Percentiles rank a stretch among this genome's conserved stretches.
Evolutionary conservation across 2,329 filamentous ascomycete genomes (phyloP).

Genomic region (Pseudogymnoascus sp.): DNA sequence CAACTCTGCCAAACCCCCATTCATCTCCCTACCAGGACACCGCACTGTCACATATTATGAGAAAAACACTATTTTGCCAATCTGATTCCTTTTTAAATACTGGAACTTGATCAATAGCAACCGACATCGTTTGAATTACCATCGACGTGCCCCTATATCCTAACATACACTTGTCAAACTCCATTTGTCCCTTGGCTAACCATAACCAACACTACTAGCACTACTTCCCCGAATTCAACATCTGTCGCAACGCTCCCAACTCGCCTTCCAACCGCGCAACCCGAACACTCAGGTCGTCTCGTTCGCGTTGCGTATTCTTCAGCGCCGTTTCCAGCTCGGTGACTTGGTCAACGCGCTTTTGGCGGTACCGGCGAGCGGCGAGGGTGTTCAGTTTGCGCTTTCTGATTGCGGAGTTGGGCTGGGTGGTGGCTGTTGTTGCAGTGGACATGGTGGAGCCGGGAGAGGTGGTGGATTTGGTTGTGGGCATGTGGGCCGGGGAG

Average conservation of each 20-base stretch:
- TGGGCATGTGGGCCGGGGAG: background rate
- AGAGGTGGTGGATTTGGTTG: background rate
- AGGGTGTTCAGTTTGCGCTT: constrained; percentile 63
- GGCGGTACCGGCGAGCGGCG: constrained; percentile 62
- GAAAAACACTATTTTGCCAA: constrained; percentile 1
- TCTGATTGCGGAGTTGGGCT: constrained; percentile 16
- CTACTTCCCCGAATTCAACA: constrained; percentile 25
- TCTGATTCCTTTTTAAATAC: constrained; percentile 1
- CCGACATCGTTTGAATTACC: constrained; percentile 5
- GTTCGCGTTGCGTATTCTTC: constrained; percentile 48
- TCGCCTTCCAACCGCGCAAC: constrained; percentile 59
- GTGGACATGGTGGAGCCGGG: constrained; percentile 6
- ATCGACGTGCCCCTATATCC: background rate
- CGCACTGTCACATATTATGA: background rate
- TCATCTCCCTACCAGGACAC: background rate
- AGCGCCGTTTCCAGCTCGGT: constrained; percentile 51
- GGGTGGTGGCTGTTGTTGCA: background rate
- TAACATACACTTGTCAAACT: background rate
- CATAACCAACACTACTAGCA: background rate
- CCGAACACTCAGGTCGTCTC: constrained; percentile 53
- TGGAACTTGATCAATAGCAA: constrained; percentile 2
- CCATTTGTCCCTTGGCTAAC: background rate
- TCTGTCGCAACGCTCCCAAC: constrained; percentile 48
- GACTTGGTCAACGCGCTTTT: constrained; percentile 61
- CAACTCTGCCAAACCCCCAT: background rate